These are phyloP conservation scores for Geotrichum bryndzae DNA, from an alignment of 1,139 yeast species.

Conservation along the genomic window DNA sequence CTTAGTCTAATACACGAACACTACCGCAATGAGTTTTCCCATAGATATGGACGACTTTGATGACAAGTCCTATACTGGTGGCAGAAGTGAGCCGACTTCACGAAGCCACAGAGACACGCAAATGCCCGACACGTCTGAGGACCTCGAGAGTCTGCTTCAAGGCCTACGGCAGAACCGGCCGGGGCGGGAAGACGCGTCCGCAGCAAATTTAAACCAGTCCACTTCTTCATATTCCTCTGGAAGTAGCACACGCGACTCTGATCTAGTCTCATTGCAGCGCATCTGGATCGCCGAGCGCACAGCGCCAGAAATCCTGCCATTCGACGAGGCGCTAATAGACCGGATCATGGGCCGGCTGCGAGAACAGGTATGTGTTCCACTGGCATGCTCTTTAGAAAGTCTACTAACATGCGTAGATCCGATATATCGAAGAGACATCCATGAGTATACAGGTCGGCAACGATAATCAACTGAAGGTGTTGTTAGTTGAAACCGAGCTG, in stretches of 20 bases:
- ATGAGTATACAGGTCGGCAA: constrained; percentile 48
- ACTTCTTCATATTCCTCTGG: neutral
- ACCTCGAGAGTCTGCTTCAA: constrained; percentile 6
- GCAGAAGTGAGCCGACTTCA: neutral
- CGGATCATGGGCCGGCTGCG: constrained; percentile 55
- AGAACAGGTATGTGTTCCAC: constrained; percentile 39
- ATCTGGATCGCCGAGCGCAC: constrained; percentile 81
- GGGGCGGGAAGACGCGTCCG: neutral
- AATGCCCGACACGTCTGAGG: neutral
- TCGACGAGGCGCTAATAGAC: constrained; percentile 54
- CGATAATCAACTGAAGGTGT: constrained; percentile 71
- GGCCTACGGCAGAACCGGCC: constrained; percentile 5
- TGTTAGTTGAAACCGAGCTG: constrained; percentile 85
- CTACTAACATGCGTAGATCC: constrained; percentile 38
- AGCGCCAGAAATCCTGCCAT: constrained; percentile 77
- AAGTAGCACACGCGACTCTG: neutral
- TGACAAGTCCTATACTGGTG: neutral
- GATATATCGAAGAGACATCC: constrained; percentile 56
- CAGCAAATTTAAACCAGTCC: neutral
- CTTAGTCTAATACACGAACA: neutral
- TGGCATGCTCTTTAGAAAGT: neutral
- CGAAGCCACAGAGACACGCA: neutral
- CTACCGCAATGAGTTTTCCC: constrained; percentile 3
- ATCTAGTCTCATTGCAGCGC: constrained; percentile 41
- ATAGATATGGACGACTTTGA: constrained; percentile 10